A percentile compares a stretch with the other conserved stretches of the same genome.
phyloP scores from a whole-genome alignment of 208 protist species.

The Crithidia acanthocephali region DNA sequence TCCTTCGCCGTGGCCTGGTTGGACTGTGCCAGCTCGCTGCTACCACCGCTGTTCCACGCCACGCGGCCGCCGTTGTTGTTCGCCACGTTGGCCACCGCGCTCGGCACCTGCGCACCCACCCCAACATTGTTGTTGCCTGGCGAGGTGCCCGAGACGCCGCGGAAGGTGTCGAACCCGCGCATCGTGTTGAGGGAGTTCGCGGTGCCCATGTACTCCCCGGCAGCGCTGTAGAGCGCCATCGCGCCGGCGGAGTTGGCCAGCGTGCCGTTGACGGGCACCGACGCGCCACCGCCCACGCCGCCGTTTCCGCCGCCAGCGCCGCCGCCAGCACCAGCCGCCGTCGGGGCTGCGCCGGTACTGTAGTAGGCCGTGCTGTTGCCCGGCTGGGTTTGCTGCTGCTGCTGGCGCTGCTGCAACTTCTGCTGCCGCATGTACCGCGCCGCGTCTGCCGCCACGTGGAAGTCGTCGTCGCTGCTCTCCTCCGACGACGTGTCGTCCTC shows the following conservation, averaged over 20 bases:
- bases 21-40: slow-evolving; percentile 8
- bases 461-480: slow-evolving; percentile 53
- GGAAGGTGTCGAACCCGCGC: slow-evolving; percentile 17
- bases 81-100: background rate
- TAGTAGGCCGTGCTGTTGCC: slow-evolving; percentile 22
- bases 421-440: slow-evolving; percentile 36
- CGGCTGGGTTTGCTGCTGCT: slow-evolving; percentile 20
- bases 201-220: slow-evolving; percentile 25
- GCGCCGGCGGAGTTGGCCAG: slow-evolving; percentile 21
- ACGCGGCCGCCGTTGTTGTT: slow-evolving; percentile 7
- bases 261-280: slow-evolving; percentile 19
- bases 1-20: slow-evolving; percentile 31
- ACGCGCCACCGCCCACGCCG: slow-evolving; percentile 15
- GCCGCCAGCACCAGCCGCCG: slow-evolving; percentile 9
- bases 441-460: slow-evolving; percentile 33
- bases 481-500: slow-evolving; percentile 39
- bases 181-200: slow-evolving; percentile 24
- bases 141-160: slow-evolving; percentile 22
- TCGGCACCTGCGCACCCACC: background rate
- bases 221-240: slow-evolving; percentile 24
- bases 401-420: slow-evolving; percentile 20
- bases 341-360: slow-evolving; percentile 1
- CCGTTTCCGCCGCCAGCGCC: background rate
- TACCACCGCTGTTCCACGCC: background rate
- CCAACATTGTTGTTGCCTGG: slow-evolving; percentile 11